Evolutionary conservation across 805 yeast genomes (phyloP).

Genomic region (Kazachstania africana): DNA sequence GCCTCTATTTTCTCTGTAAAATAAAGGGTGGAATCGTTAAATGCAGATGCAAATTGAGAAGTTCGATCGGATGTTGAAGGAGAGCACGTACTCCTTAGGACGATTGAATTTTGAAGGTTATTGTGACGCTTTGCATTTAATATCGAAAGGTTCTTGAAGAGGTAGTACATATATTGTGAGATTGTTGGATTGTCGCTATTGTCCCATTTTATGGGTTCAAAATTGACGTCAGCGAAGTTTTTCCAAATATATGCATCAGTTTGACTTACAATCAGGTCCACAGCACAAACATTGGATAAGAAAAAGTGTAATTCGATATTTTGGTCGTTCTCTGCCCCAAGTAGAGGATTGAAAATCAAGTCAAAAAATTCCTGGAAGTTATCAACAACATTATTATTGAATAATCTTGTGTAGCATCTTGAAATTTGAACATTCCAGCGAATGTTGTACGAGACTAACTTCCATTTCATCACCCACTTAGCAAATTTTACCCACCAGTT

Average conservation of each 20-base stretch:
- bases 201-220: conserved; percentile 22
- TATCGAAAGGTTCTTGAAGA: conserved; percentile 16
- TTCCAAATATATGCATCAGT: conserved; percentile 20
- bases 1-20: conserved; percentile 22
- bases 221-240: conserved; percentile 10
- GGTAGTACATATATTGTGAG: conserved; percentile 29
- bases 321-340: conserved; percentile 13
- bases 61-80: no score
- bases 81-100: conserved; percentile 17
- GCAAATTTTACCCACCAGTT: conserved; percentile 28
- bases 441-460: conserved; percentile 29
- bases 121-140: conserved; percentile 10
- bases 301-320: conserved; percentile 18
- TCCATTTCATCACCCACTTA: conserved; percentile 28
- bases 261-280: conserved; percentile 23
- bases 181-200: conserved; percentile 29
- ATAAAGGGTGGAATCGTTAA: conserved; percentile 9
- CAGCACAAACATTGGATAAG: conserved; percentile 23
- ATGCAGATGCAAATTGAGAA: conserved; percentile 14
- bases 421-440: conserved; percentile 29
- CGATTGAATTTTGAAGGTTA: conserved; percentile 11
- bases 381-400: conserved; percentile 8
- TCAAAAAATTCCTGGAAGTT: conserved; percentile 27
- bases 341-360: conserved; percentile 26
- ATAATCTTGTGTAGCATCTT: conserved; percentile 23